Evolutionary conservation across 2,329 filamentous ascomycete genomes (phyloP), one percentile per base, ranked within the genome.

Genomic region (Fusarium liriodendri): DNA sequence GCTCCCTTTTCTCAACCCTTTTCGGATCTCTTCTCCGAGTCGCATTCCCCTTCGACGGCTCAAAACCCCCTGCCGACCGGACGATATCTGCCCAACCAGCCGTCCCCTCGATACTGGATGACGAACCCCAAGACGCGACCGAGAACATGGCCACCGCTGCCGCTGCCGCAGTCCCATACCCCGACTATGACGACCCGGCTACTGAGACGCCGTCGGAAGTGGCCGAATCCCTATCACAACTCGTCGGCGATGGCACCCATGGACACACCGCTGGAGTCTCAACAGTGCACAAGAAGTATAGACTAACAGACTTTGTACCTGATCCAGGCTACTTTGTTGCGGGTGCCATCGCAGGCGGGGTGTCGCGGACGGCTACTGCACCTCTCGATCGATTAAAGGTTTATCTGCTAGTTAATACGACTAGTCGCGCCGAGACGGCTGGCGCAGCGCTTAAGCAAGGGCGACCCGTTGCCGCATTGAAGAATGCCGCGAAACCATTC

Each of bases 281-380:
- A 76, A 78, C 76, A 76, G 74, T 75, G 61, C 80, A 79, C 74
- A 84, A 81, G 83, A 87, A 86, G 82, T 83, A 81, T 81, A 86
- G 83, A 86, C 89, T 92, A 87, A 91, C 89, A 83, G 86, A 87
- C 82, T 88, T 93, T 87, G 87, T 95, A 83, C 94, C 94, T 83
- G 90, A 95, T 91, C 89, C 93, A 97, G 97, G 97, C 89, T 99
- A 98, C 86, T 99, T 98, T 85, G 85, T 97, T 85, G 97, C 97
- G 83, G 97, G 97, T 87, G 97, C 95, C 83, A 88, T 97, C 82
- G 95, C 96, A 82, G 97, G 97, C 82, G 96, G 95, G 82, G 92
- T 98, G 79, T 98, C 96, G 81, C 93, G 97, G 81, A 98, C 97
- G 81, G 93, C 94, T 73, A 99, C 97, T 77, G 97, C 97, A 70